Percentiles rank a stretch among this genome's conserved stretches.
Evolutionary conservation across 306 rosid species (phyloP).

Genomic region (Cucurbita argyrosperma): DNA sequence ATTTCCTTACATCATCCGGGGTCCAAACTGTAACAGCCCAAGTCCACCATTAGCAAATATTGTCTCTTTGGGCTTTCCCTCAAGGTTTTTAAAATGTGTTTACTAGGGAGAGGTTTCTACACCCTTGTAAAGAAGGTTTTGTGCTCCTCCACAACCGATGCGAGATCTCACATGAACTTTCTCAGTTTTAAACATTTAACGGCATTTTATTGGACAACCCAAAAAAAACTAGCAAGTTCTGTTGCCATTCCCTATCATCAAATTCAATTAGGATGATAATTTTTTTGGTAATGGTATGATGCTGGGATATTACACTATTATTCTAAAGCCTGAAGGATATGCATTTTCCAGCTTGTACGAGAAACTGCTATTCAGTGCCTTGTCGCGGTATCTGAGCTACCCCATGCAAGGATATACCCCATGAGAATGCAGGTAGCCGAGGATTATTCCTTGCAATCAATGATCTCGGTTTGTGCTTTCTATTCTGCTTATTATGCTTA

Average conservation of each 20-base stretch:
- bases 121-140: too few species aligned
- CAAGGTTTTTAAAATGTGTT: too few species aligned
- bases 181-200: neutral
- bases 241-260: neutral
- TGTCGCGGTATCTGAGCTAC: constrained; percentile 64
- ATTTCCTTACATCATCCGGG: neutral
- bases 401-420: constrained; percentile 66
- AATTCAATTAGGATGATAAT: neutral
- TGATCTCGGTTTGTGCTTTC: neutral
- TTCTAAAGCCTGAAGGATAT: neutral
- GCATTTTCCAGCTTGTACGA: constrained; percentile 62
- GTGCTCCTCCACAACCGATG: too few species aligned
- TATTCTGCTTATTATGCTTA: neutral
- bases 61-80: too few species aligned
- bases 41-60: too few species aligned
- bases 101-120: too few species aligned
- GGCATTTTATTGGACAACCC: neutral
- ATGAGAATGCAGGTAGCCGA: constrained; percentile 62
- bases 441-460: constrained; percentile 4
- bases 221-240: too few species aligned
- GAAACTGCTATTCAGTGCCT: constrained; percentile 88
- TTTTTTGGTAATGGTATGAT: neutral
- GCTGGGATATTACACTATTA: neutral
- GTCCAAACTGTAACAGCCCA: too few species aligned
- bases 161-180: neutral